Evolutionary conservation across 306 rosid genomes (phyloP).

Genomic region (Gastrolobium villosum): DNA sequence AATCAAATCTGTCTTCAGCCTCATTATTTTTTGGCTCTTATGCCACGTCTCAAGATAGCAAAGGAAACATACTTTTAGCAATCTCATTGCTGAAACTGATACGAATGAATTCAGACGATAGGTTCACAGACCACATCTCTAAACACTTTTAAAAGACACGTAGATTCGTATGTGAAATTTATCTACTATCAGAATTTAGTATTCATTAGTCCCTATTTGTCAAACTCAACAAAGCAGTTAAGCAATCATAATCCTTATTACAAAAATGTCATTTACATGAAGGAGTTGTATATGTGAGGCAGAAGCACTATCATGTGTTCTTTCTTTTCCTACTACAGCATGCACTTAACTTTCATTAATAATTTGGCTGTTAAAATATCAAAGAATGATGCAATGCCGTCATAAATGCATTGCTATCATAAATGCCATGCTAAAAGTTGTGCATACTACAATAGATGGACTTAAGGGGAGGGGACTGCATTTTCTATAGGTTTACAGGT

Average conservation of each 20-base stretch:
- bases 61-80: not conserved
- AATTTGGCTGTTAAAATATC: constrained; percentile 29
- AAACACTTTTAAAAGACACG: not conserved
- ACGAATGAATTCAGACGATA: not conserved
- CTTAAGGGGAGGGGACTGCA: not conserved
- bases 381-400: constrained; percentile 22
- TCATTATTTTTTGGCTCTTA: constrained; percentile 18
- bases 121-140: not conserved
- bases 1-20: not conserved
- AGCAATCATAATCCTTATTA: too few species aligned
- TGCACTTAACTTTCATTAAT: not conserved
- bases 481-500: constrained; percentile 37
- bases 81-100: constrained; percentile 1
- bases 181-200: not conserved
- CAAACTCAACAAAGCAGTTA: too few species aligned
- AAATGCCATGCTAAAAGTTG: constrained; percentile 17
- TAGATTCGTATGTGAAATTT: not conserved
- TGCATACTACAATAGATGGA: not conserved
- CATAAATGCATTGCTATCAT: not conserved
- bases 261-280: too few species aligned
- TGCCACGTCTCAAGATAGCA: not conserved
- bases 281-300: too few species aligned
- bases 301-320: not conserved
- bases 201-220: too few species aligned
- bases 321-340: too few species aligned